These are phyloP conservation scores for Acanthamoeba triangularis DNA, from an alignment of 208 protist genomes.

Conservation along the genomic window DNA sequence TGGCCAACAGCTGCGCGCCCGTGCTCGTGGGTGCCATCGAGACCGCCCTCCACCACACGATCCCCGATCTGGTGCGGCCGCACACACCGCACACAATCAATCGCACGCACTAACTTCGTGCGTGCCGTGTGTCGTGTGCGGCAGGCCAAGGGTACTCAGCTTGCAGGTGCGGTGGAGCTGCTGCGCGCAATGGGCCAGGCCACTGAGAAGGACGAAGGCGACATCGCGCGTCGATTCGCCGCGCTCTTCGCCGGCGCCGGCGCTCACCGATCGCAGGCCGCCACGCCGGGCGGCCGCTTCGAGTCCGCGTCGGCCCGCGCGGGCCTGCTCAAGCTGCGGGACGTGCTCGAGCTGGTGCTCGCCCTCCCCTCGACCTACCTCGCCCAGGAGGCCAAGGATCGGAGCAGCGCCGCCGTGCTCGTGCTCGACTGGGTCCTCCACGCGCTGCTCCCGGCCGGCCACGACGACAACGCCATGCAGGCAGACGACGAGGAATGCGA, in stretches of 20 bases:
- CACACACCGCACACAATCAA: neutral
- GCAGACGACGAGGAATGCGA: neutral
- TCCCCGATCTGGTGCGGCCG: neutral
- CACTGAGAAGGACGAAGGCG: neutral
- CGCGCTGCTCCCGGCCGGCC: neutral
- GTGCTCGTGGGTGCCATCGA: constrained; percentile 30
- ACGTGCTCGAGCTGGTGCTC: constrained; percentile 41
- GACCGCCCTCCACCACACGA: neutral
- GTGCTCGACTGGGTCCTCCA: constrained; percentile 21
- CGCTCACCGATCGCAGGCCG: neutral
- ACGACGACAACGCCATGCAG: neutral
- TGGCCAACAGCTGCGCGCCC: neutral
- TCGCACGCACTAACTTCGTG: too few relatives aligned
- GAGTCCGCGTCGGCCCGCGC: neutral
- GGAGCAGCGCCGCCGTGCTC: constrained; percentile 11
- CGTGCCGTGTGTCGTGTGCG: neutral
- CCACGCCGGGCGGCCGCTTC: neutral
- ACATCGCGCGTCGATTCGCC: neutral
- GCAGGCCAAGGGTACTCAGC: neutral
- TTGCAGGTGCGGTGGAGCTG: neutral
- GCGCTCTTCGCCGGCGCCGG: neutral
- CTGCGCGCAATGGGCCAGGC: neutral
- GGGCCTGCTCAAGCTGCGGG: neutral
- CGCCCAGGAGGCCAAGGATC: neutral
- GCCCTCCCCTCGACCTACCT: constrained; percentile 40